Evolutionary conservation across 495 filamentous ascomycete species (phyloP), one percentile per base, ranked within the genome.

Genomic region (Aeminium ludgeri): DNA sequence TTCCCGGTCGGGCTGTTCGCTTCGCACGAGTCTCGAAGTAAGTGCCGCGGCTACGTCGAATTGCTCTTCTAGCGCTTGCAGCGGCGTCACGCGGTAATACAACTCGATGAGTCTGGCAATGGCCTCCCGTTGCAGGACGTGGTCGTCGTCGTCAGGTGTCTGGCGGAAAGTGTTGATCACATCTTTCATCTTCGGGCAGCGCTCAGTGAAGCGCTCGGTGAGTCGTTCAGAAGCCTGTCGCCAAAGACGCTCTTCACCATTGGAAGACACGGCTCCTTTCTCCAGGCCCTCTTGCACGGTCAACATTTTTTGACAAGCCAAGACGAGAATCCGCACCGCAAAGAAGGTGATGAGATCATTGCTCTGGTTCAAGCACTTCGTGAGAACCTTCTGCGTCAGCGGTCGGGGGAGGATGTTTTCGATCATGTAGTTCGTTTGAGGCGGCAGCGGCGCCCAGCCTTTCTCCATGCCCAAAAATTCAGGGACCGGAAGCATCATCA

Each of bases 381-480:
- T 72, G 35, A 94, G 62, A 1, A 70, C 74, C 54, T 83, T 83
- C 43, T 81, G 78, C 13, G 63, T 80, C 17, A 95, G 63, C 1
- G 86, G 82, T 28, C 73, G 70, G n/a, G 89, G 89, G 2, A 99
- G 65, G 36, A 95, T 75, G 53, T 72, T 92, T 56, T 92, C 84
- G 34, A 94, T 68, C 19, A 85, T 68, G 20, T 85, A 64, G 11
- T 74, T 74, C 10, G 72, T 69, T 7, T 85, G 80, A 1, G 86
- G 84, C 20, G 86, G 86, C 13, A 78, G 62, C 16, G 56, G 45
- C 1, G 66, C 61, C 34, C 57, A 66, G 29, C 55, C 46, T 1
- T 56, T 51, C 7, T 36, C 43, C 20, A 45, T 15, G 12, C 82
- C 82, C 54, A 82, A 80, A 49, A 69, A 72, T 6, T 61, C 49